phyloP scores from a whole-genome alignment of 179 eudicot genomes.

The Pouteria campechiana region DNA sequence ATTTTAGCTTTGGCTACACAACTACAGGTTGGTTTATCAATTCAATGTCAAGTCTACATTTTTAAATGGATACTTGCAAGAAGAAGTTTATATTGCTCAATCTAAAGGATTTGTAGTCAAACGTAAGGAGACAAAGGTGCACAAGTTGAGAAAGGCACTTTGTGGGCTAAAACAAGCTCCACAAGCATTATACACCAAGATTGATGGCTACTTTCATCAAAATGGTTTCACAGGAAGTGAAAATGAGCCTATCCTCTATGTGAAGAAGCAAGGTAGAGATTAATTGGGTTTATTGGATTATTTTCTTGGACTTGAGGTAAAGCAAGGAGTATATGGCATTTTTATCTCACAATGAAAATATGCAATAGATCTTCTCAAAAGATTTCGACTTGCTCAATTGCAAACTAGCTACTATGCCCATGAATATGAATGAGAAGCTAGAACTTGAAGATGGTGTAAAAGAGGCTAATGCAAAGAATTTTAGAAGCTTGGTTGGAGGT shows the following conservation, averaged over 20 bases:
- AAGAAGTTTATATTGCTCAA: too few relatives aligned
- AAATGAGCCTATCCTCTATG: too few relatives aligned
- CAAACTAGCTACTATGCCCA: background rate
- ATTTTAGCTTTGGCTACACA: too few relatives aligned
- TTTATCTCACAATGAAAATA: constrained; percentile 6
- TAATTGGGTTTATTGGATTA: constrained; percentile 6
- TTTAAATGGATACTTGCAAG: too few relatives aligned
- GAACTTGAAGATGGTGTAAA: background rate
- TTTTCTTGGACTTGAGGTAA: too few relatives aligned
- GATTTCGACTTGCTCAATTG: background rate
- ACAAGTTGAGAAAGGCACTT: constrained; percentile 1
- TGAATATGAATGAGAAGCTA: constrained; percentile 6
- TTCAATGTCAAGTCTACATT: too few relatives aligned
- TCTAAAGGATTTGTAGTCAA: background rate
- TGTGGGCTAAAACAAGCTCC: constrained; percentile 5
- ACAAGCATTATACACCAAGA: constrained; percentile 3
- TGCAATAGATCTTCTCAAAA: constrained; percentile 4
- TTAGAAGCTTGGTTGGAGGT: background rate
- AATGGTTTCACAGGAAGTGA: too few relatives aligned
- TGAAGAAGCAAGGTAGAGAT: background rate
- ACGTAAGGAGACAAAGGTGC: background rate
- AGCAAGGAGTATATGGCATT: background rate
- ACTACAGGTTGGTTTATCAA: too few relatives aligned
- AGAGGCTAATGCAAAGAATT: background rate
- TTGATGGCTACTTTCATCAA: too few relatives aligned